Conservation (phyloP, 129 eudicot species). For the Helianthus annuus region HanXRQr2.0-SUNRISE NC_035434.2:129493837-129494336, state of each 20-base stretch:
- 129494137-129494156: conserved; percentile 97
- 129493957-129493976: background rate
- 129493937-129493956: background rate
- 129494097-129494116: conserved; percentile 86
- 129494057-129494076: conserved; percentile 94
- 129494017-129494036: conserved; percentile 96
- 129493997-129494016: conserved; percentile 77
- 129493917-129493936: no score
- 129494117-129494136: conserved; percentile 83
- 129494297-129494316: background rate
- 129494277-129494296: background rate
- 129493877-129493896: background rate
- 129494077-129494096: conserved; percentile 84
- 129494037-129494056: conserved; percentile 97
- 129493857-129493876: background rate
- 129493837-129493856: conserved; percentile 76
- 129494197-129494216: background rate
- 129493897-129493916: background rate
- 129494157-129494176: conserved; percentile 7
- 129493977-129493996: conserved; percentile 14
- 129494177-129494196: background rate
- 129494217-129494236: background rate
- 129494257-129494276: background rate
- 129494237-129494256: background rate
- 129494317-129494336: background rate